phyloP scores from a whole-genome alignment of 257 asterid species.

The Nicotiana otophora region DNA sequence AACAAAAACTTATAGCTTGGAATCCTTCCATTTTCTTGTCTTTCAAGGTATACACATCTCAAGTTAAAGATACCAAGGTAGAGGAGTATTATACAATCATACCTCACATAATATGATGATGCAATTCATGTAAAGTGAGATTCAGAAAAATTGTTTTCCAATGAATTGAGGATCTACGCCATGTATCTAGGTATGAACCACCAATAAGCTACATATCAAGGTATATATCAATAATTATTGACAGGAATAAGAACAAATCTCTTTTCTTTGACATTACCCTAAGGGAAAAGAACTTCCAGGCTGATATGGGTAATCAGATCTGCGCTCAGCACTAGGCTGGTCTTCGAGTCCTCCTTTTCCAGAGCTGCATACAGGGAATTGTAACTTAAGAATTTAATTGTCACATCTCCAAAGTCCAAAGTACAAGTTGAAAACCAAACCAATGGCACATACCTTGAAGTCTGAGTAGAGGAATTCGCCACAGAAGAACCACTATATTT shows the following conservation, averaged over 20 bases:
- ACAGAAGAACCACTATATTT: slow-evolving; percentile 34
- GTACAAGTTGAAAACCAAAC: neutral
- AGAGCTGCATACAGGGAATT: slow-evolving; percentile 2
- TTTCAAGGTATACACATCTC: neutral
- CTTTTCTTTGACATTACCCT: slow-evolving; percentile 14
- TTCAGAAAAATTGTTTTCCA: neutral
- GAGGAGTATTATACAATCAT: neutral
- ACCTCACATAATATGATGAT: neutral
- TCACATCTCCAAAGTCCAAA: neutral
- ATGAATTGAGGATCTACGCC: neutral
- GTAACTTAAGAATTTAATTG: neutral
- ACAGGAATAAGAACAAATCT: neutral
- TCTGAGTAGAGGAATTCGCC: slow-evolving; percentile 22
- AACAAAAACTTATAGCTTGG: neutral
- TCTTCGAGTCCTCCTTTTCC: neutral
- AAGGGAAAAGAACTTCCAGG: slow-evolving; percentile 11
- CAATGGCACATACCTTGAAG: slow-evolving; percentile 31
- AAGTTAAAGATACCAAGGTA: neutral
- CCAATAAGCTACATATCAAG: neutral
- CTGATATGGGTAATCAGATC: neutral
- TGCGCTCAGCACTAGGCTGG: slow-evolving; percentile 3
- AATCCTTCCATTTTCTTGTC: neutral
- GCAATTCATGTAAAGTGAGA: neutral
- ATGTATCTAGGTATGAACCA: neutral
- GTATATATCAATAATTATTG: neutral